A percentile compares a stretch with the other conserved stretches of the same genome.
phyloP scores from a whole-genome alignment of 192 early-diverging fungal species.

The Coemansia sp. region DNA sequence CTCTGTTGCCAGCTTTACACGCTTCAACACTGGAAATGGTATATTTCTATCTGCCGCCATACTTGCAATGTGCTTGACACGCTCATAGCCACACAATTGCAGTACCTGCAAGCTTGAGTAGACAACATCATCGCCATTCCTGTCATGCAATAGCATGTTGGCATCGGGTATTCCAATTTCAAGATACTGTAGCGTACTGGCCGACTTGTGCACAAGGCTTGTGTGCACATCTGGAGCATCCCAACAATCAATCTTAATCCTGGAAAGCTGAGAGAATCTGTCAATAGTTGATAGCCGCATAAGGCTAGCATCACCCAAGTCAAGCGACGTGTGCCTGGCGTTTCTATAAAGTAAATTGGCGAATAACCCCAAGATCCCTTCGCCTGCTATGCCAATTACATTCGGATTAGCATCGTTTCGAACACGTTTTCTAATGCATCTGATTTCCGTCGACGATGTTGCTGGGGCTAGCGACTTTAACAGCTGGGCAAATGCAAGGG shows the following conservation, averaged over 20 bases:
- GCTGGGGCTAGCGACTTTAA: no score
- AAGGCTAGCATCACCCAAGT: background rate
- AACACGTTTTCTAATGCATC: no score
- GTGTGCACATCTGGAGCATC: background rate
- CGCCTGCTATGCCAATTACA: no score
- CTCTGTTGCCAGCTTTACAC: background rate
- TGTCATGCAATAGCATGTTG: background rate
- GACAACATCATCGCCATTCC: background rate
- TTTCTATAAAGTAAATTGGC: no score
- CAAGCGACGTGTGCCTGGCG: no score
- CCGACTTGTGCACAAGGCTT: background rate
- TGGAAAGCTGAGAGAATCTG: background rate
- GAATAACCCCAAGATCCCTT: no score
- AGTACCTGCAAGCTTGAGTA: constrained; percentile 5
- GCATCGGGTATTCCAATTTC: background rate
- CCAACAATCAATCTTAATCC: background rate
- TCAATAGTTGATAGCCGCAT: no score
- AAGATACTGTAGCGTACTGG: background rate
- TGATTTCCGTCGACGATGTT: no score
- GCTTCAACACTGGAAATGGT: background rate
- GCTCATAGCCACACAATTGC: background rate
- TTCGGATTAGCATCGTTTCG: no score
- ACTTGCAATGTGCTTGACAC: background rate
- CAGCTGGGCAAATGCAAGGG: no score
- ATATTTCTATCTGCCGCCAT: background rate